Base-by-base conservation (phyloP, 2,329 filamentous ascomycete genomes). In the Phialophora chinensis region DNA sequence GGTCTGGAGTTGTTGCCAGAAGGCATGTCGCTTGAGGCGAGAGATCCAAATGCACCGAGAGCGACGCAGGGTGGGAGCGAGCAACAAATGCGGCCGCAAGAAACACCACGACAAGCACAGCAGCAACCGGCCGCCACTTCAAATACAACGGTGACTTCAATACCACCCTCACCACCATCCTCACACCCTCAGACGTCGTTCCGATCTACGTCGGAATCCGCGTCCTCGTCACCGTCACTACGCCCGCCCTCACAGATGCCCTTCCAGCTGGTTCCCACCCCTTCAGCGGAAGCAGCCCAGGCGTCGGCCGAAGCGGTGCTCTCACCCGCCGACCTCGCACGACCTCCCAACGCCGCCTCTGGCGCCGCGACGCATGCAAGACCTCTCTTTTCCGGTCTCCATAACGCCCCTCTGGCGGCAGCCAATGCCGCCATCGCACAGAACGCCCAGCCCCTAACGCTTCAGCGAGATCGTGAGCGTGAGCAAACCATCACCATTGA, bases 401-500 rank as follows among this genome's bases (percentile, higher is more conserved):
- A 62, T 62, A 56, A 57, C 60, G 63, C 63, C 14, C 63, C 62
- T 12, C n/a, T 66, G 3, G 66, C 66, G 17, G 66, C 69, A 29
- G 67, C 69, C 1, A 69, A 65, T 27, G 65, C 62, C 4, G 65
- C 69, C 0, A 29, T 69, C n/a, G 23, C 59, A n/a, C 60, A 52
- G 47, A 44, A 63, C 20, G 63, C 63, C 1, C 56, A 27, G 31
- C 61, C 67, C 1, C 20, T 63, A 31, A 53, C 52, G 44, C 60
- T 56, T 27, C 63, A 52, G 25, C 54, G 25, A 2, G 27, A 57
- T 3, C 59, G 65, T n/a, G 56, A 50, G 33, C 44, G 65, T 5
- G 49, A 68, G 17, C 63, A 60, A 23, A 65, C 63, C 14, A 61
- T 88, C 12, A 96, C 92, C 90, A 83, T 97, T 20, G 93, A 97